Conservation (phyloP, 495 filamentous ascomycete genomes). For the Trichocladium uniseriatum region DNA sequence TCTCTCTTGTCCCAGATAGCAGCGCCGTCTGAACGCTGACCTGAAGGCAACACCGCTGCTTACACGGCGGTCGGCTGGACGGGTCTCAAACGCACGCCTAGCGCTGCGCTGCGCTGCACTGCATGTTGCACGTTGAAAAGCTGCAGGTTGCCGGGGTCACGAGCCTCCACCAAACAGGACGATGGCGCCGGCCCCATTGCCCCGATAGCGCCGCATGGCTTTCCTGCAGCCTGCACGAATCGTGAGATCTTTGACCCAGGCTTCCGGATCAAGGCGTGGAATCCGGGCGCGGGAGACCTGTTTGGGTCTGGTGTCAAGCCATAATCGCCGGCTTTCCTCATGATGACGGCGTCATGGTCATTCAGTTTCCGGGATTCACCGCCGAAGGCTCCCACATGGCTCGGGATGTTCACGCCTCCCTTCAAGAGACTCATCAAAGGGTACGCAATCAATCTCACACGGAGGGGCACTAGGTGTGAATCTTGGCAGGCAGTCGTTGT, state of each 20-base stretch:
- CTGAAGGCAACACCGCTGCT: constrained; percentile 3
- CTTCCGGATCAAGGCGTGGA: constrained; percentile 9
- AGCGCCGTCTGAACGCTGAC: no score
- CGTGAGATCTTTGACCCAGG: constrained; percentile 6
- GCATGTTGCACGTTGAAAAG: neutral
- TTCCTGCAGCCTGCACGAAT: constrained; percentile 5
- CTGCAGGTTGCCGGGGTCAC: neutral
- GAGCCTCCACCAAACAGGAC: neutral
- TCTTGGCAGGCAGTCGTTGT: neutral
- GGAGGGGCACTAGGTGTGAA: neutral
- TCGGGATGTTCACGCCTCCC: neutral
- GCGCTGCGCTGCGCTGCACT: neutral
- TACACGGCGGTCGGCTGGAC: constrained; percentile 1
- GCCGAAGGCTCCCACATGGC: neutral
- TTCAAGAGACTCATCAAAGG: no score
- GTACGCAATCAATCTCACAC: neutral
- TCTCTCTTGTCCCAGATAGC: no score
- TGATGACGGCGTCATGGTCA: neutral
- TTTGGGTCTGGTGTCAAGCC: no score
- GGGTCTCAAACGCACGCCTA: neutral
- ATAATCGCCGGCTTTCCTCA: neutral
- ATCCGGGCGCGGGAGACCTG: neutral
- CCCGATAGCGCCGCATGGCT: neutral
- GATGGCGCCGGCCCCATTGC: neutral
- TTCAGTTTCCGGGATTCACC: neutral